Percentiles rank a stretch among this genome's conserved stretches.
Evolutionary conservation across 2,329 filamentous ascomycete species (phyloP).

Genomic region (Pseudogymnoascus sp.): DNA sequence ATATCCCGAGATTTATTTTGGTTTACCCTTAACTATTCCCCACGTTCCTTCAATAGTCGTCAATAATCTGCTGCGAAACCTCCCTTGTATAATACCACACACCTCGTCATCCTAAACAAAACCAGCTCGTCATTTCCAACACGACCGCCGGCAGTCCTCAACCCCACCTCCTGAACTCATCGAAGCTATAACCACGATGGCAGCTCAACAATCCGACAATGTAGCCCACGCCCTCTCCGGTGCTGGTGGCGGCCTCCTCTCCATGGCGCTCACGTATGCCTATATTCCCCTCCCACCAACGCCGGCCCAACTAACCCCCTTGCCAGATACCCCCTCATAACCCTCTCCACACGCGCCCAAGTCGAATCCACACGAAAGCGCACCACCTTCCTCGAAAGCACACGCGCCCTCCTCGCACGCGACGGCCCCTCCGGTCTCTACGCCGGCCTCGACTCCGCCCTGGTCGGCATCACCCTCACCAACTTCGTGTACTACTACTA

Average conservation of each 20-base stretch:
- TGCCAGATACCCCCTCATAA: slow-evolving; percentile 87
- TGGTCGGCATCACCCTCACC: slow-evolving; percentile 96
- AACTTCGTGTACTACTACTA: slow-evolving; percentile 99
- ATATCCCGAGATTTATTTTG: not conserved
- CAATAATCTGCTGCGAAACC: not conserved
- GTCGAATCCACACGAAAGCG: slow-evolving; percentile 93
- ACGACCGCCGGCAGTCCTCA: not conserved
- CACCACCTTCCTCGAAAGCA: slow-evolving; percentile 73
- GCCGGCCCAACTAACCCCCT: slow-evolving; percentile 9
- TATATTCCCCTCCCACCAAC: slow-evolving; percentile 7
- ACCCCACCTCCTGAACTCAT: not conserved
- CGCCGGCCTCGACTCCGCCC: slow-evolving; percentile 82
- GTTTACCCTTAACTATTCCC: not conserved
- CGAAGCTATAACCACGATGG: slow-evolving; percentile 11
- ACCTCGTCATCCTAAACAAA: not conserved
- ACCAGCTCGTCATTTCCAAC: not conserved
- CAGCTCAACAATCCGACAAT: slow-evolving; percentile 72
- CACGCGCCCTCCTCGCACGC: slow-evolving; percentile 78
- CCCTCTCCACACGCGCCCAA: slow-evolving; percentile 92
- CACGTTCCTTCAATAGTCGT: not conserved
- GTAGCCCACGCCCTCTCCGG: slow-evolving; percentile 91
- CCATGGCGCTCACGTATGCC: slow-evolving; percentile 87
- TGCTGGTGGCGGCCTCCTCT: slow-evolving; percentile 85
- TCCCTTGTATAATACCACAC: not conserved
- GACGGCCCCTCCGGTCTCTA: slow-evolving; percentile 88